Evolutionary conservation across 805 yeast genomes (phyloP).

Genomic region (Saturnispora hagleri): DNA sequence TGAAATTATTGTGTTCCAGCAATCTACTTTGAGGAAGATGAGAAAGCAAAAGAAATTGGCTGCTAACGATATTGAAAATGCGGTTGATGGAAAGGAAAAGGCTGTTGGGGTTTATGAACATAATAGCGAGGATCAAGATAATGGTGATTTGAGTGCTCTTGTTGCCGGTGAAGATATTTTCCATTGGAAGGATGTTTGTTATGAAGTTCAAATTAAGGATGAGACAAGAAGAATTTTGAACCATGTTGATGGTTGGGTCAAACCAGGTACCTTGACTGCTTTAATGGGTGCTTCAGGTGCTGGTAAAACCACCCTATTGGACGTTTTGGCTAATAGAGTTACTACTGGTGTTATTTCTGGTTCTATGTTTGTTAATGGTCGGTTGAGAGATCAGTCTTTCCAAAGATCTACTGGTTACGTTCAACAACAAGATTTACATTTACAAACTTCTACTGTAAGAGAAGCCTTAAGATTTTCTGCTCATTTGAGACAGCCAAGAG

Average conservation of each 20-base stretch:
- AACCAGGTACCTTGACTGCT: constrained; percentile 76
- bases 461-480: constrained; percentile 48
- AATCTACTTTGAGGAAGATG: constrained; percentile 37
- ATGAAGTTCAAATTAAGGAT: constrained; percentile 54
- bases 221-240: constrained; percentile 53
- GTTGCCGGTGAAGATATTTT: constrained; percentile 41
- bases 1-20: constrained; percentile 56
- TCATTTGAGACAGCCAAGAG: constrained; percentile 35
- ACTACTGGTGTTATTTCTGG: constrained; percentile 51
- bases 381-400: constrained; percentile 38
- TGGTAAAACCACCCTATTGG: constrained; percentile 49
- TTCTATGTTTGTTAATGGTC: constrained; percentile 48
- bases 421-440: constrained; percentile 51
- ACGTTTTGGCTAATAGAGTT: constrained; percentile 44
- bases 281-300: constrained; percentile 61
- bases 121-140: constrained; percentile 13
- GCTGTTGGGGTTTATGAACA: constrained; percentile 19
- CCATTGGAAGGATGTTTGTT: constrained; percentile 72
- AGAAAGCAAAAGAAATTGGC: constrained; percentile 31
- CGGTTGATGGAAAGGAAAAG: constrained; percentile 16
- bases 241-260: constrained; percentile 73
- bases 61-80: constrained; percentile 24
- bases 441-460: constrained; percentile 42
- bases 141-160: constrained; percentile 24
- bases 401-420: constrained; percentile 50